Conservation (phyloP, 2,329 filamentous ascomycete genomes). For the Paracamarosporium sp. region DNA sequence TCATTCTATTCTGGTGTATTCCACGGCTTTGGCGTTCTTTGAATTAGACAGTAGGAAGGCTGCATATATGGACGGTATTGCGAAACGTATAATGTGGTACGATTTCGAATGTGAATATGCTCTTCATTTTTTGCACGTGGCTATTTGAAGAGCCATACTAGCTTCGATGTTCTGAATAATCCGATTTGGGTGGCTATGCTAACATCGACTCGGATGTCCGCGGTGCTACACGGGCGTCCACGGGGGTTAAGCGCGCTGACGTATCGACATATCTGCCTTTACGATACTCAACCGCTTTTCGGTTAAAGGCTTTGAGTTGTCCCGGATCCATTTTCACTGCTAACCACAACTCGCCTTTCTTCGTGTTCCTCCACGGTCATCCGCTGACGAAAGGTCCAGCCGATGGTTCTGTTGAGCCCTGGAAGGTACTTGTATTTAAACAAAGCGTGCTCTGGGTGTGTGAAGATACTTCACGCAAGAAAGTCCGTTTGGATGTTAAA, state of each 20-base stretch:
- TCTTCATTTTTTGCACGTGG: background rate
- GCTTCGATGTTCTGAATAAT: too few species aligned
- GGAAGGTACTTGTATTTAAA: background rate
- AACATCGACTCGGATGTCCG: background rate
- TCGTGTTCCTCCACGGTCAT: background rate
- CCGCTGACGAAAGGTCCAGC: background rate
- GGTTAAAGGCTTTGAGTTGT: too few species aligned
- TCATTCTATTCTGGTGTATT: background rate
- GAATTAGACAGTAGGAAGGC: background rate
- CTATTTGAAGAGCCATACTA: too few species aligned
- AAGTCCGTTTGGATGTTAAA: too few species aligned
- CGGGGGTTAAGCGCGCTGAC: background rate
- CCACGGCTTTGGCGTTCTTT: slow-evolving; percentile 4
- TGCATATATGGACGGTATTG: background rate
- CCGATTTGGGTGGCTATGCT: background rate
- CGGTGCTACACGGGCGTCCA: background rate
- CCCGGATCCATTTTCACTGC: background rate
- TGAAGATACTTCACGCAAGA: background rate
- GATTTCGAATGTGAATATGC: background rate
- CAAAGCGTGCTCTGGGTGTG: background rate
- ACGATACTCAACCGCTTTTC: too few species aligned
- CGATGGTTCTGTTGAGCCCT: background rate
- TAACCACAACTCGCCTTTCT: background rate
- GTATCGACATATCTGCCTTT: background rate
- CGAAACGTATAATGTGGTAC: slow-evolving; percentile 3